These are phyloP conservation scores for Metschnikowia arizonensis DNA, from an alignment of 805 yeast species.

Conservation along the genomic window DNA sequence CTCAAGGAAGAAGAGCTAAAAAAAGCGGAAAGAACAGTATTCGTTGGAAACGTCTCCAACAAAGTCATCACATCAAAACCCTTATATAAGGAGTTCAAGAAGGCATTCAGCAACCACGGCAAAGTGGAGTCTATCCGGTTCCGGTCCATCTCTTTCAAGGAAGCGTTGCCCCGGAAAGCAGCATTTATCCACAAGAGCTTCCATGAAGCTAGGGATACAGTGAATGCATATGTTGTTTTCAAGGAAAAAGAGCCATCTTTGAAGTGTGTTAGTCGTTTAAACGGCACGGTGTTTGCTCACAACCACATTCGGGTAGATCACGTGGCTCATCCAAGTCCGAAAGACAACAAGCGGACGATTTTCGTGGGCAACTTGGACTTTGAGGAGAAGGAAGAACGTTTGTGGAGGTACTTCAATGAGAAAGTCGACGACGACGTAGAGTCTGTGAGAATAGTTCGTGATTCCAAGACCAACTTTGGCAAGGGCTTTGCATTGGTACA, in stretches of 20 bases:
- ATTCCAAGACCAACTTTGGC: constrained; percentile 89
- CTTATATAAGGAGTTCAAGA: constrained; percentile 60
- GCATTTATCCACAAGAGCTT: constrained; percentile 80
- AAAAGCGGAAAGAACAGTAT: constrained; percentile 80
- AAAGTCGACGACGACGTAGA: constrained; percentile 56
- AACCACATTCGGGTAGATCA: constrained; percentile 89
- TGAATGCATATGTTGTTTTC: constrained; percentile 87
- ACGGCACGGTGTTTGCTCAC: constrained; percentile 63
- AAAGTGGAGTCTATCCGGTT: constrained; percentile 74
- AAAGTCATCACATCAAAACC: constrained; percentile 61
- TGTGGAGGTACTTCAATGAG: constrained; percentile 73
- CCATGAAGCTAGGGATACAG: constrained; percentile 71
- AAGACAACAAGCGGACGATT: constrained; percentile 76
- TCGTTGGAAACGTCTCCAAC: constrained; percentile 80
- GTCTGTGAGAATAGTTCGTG: constrained; percentile 86
- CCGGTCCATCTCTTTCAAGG: constrained; percentile 86
- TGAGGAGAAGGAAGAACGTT: constrained; percentile 83
- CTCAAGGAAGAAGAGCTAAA: constrained; percentile 68
- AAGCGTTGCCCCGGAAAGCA: constrained; percentile 84
- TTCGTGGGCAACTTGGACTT: constrained; percentile 94
- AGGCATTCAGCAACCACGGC: constrained; percentile 51
- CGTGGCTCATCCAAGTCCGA: constrained; percentile 84
- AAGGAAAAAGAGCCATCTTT: constrained; percentile 47
- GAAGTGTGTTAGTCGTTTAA: constrained; percentile 47
- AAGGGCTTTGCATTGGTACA: constrained; percentile 97